phyloP scores from a whole-genome alignment of 352 stramenopile species.

The Phytophthora crassamura region DNA sequence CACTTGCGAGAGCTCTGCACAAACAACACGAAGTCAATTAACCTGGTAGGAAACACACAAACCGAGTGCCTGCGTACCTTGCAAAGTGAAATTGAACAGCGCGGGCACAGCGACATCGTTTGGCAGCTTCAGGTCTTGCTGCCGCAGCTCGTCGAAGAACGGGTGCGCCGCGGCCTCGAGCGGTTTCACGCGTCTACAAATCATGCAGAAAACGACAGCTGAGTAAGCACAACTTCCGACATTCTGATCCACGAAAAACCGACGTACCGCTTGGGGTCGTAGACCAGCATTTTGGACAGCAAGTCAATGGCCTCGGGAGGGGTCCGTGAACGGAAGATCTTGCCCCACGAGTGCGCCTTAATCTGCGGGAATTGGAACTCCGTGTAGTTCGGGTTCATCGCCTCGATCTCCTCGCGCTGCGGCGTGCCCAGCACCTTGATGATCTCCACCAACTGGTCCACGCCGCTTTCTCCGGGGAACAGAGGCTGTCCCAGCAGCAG shows the following conservation, averaged over 20 bases:
- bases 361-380: slow-evolving; percentile 99
- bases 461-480: slow-evolving; percentile 98
- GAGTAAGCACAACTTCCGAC: slow-evolving; percentile 5
- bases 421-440: slow-evolving; percentile 99
- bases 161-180: slow-evolving; percentile 92
- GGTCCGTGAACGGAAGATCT: slow-evolving; percentile 96
- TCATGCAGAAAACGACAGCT: slow-evolving; percentile 7
- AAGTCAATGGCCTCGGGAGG: slow-evolving; percentile 97
- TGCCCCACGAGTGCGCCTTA: slow-evolving; percentile 97
- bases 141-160: slow-evolving; percentile 99
- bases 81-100: slow-evolving; percentile 95
- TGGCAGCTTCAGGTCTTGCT: slow-evolving; percentile 85
- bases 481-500: slow-evolving; percentile 97
- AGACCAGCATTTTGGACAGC: slow-evolving; percentile 97
- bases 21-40: slow-evolving; percentile 4
- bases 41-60: no score
- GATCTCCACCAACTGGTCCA: slow-evolving; percentile 99
- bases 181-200: slow-evolving; percentile 69
- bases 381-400: slow-evolving; percentile 99
- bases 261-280: slow-evolving; percentile 94
- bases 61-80: slow-evolving; percentile 52
- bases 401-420: slow-evolving; percentile 97
- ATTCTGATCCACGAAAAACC: slow-evolving; percentile 6
- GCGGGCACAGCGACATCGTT: slow-evolving; percentile 80
- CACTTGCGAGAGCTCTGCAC: slow-evolving; percentile 78